phyloP scores from a whole-genome alignment of 2,329 filamentous ascomycete genomes.

The Capronia americana region DNA sequence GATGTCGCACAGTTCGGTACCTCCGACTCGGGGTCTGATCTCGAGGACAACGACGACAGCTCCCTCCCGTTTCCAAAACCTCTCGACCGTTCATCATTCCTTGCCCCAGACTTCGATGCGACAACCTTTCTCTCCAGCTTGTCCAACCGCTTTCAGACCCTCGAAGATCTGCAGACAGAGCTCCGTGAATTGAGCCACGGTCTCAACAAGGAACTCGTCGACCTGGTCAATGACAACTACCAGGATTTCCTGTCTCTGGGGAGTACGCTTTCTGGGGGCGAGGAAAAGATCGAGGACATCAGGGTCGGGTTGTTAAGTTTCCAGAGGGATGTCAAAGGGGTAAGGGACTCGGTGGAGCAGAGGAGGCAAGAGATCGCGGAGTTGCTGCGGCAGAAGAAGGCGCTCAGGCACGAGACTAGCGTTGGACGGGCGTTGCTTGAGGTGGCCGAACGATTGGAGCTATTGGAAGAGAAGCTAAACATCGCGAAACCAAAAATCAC shows the following conservation, averaged over 20 bases:
- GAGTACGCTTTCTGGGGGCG: slow-evolving; percentile 79
- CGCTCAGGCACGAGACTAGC: slow-evolving; percentile 61
- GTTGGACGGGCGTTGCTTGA: slow-evolving; percentile 59
- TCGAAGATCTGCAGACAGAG: slow-evolving; percentile 89
- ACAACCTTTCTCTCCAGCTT: slow-evolving; percentile 82
- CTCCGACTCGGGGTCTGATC: slow-evolving; percentile 51
- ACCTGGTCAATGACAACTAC: slow-evolving; percentile 95
- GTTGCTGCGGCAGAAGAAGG: slow-evolving; percentile 68
- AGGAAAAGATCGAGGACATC: slow-evolving; percentile 89
- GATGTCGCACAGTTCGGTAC: slow-evolving; percentile 27
- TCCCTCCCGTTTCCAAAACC: slow-evolving; percentile 87
- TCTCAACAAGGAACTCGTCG: slow-evolving; percentile 84
- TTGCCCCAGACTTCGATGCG: slow-evolving; percentile 77
- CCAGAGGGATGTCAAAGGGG: slow-evolving; percentile 76
- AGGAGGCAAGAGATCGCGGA: slow-evolving; percentile 67
- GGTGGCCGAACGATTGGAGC: slow-evolving; percentile 55
- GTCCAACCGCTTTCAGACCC: slow-evolving; percentile 87
- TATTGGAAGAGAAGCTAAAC: slow-evolving; percentile 72
- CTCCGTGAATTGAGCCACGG: slow-evolving; percentile 79
- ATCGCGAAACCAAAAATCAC: slow-evolving; percentile 58
- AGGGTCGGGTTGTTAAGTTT: slow-evolving; percentile 87
- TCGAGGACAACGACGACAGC: slow-evolving; percentile 65
- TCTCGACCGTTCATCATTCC: slow-evolving; percentile 81
- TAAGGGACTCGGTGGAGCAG: slow-evolving; percentile 70
- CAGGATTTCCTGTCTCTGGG: slow-evolving; percentile 87